Evolutionary conservation across 176 grass and related monocot genomes (phyloP).

Genomic region (Carex pumila): DNA sequence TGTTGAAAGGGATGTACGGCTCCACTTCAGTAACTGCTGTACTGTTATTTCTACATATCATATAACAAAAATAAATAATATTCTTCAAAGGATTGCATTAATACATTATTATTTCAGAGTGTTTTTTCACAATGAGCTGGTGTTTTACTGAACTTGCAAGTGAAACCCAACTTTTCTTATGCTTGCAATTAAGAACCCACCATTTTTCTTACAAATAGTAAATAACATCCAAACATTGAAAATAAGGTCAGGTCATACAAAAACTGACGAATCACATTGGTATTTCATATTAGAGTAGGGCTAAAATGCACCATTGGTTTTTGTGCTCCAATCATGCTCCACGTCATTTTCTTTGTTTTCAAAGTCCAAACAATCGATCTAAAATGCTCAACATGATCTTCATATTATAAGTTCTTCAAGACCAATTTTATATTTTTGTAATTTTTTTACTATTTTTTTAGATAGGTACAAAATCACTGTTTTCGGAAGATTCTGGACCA

Average conservation of each 20-base stretch:
- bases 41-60: conserved; percentile 48
- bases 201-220: not conserved
- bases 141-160: not conserved
- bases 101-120: not conserved
- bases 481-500: too few relatives aligned
- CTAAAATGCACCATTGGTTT: too few relatives aligned
- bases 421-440: too few relatives aligned
- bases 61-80: conserved; percentile 10
- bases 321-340: too few relatives aligned
- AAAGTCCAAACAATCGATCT: too few relatives aligned
- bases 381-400: too few relatives aligned
- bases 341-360: too few relatives aligned
- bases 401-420: too few relatives aligned
- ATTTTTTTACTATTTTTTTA: too few relatives aligned
- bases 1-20: conserved; percentile 95
- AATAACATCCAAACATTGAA: not conserved
- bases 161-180: not conserved
- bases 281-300: not conserved
- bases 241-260: not conserved
- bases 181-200: not conserved
- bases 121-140: not conserved
- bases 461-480: too few relatives aligned
- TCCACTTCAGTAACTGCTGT: conserved; percentile 82
- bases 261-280: not conserved
- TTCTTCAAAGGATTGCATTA: not conserved